Evolutionary conservation across 2,329 filamentous ascomycete species (phyloP), one percentile per base, ranked within the genome.

Genomic region (Paraphaeosphaeria sporulosa): DNA sequence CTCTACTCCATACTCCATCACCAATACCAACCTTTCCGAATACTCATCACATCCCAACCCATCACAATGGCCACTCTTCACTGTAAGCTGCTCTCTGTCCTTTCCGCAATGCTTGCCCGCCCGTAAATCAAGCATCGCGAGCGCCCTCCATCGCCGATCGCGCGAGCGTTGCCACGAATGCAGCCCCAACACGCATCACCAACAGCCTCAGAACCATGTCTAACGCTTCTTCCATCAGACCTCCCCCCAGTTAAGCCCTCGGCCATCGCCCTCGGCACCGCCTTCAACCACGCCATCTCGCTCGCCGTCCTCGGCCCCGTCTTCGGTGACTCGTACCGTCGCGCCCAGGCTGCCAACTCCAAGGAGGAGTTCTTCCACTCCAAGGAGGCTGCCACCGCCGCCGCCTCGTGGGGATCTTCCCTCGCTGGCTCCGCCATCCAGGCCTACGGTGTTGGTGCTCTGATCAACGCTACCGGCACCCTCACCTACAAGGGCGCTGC

Each of bases 301-400:
- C 89, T 92, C 66, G 94, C 92, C 65, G 88, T 98, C 72, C 87
- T 98, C 64, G 87, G 89, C 61, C 94, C 94, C 65, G 83, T 98
- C 81, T 97, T 98, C 79, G 94, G 95, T 77, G 90, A 96, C 76
- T 94, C 93, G 76, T 97, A 97, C 87, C 90, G 94, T 83, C 91
- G 92, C 71, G 94, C 94, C 70, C 94, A 96, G 86, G 84, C 87
- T 63, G 88, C 94, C 79, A 94, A 96, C 88, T 92, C 90, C 76
- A 96, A 95, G 85, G 94, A 98, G 83, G 94, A 98, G 84, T 98
- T 97, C 83, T 83, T 96, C 81, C 90, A 90, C 81, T 96, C 92
- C 71, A 94, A 93, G 86, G 94, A 98, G 85, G 91, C 94, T 66
- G 89, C 90, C 64, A 90, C 91, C 62, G 93, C 94, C 67, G 94